phyloP scores from a whole-genome alignment of 208 protist genomes.

The Crithidia sp. region DNA sequence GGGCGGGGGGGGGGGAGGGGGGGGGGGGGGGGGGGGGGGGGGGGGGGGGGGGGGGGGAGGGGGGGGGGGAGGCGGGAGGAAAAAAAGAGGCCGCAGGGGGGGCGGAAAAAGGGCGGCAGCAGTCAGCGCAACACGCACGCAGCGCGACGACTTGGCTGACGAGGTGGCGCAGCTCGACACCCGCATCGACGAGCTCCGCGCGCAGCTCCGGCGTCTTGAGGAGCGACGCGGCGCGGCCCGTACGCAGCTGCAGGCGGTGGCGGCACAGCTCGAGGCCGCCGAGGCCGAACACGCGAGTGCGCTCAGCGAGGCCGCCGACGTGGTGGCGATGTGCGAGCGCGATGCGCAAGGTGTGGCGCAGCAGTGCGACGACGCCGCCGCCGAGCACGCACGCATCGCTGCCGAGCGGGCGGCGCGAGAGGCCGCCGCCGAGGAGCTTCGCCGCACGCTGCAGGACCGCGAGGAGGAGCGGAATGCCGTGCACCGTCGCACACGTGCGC shows the following conservation, averaged over 20 bases:
- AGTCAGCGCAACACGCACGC: slow-evolving; percentile 3
- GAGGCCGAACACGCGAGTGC: slow-evolving; percentile 2
- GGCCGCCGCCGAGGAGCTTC: neutral
- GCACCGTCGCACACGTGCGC: slow-evolving; percentile 9
- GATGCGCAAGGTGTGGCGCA: neutral
- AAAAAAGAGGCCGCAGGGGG: too few species aligned
- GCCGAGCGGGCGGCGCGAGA: slow-evolving; percentile 3
- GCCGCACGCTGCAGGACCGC: neutral
- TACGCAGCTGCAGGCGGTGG: slow-evolving; percentile 9
- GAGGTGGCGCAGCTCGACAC: slow-evolving; percentile 21
- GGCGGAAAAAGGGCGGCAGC: too few species aligned
- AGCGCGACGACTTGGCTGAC: slow-evolving; percentile 15
- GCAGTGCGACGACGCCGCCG: slow-evolving; percentile 3
- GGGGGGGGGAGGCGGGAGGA: too few species aligned
- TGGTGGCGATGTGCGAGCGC: neutral
- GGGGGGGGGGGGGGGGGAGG: too few species aligned
- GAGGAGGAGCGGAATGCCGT: slow-evolving; percentile 7
- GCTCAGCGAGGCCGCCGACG: slow-evolving; percentile 3
- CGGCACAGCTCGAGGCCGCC: slow-evolving; percentile 2
- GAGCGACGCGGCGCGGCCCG: slow-evolving; percentile 16
- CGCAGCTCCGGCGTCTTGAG: slow-evolving; percentile 37
- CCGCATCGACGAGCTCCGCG: slow-evolving; percentile 22
- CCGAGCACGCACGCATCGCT: neutral
- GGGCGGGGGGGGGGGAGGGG: too few species aligned
- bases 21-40: too few species aligned